Conservation (phyloP, 805 yeast species). For the Saturnispora serradocipensis region DNA sequence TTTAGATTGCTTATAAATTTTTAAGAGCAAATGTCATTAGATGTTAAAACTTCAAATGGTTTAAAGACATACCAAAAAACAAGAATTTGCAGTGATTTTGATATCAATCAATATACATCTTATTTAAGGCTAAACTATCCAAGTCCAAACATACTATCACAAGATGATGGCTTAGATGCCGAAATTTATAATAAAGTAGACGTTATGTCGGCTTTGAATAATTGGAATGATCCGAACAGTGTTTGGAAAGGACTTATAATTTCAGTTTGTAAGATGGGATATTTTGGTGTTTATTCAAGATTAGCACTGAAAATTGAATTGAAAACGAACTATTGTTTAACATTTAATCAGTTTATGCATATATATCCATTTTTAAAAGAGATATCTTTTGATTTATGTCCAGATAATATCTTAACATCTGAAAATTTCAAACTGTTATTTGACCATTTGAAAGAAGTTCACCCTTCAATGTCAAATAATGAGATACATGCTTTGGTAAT, state of each 20-base stretch:
- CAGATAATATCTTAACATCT: not conserved
- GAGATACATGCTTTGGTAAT: not conserved
- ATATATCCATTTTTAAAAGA: slow-evolving; percentile 10
- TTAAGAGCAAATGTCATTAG: not conserved
- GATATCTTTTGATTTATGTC: not conserved
- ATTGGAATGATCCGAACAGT: slow-evolving; percentile 5
- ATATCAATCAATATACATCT: not conserved
- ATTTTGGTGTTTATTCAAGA: slow-evolving; percentile 10
- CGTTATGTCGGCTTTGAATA: slow-evolving; percentile 1
- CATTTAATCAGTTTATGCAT: slow-evolving; percentile 10
- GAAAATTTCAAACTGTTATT: not conserved
- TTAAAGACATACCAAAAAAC: not conserved
- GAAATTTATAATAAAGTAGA: slow-evolving; percentile 8
- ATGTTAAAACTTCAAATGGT: not conserved
- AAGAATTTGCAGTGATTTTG: not conserved
- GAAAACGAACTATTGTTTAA: slow-evolving; percentile 5
- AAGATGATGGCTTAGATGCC: not conserved
- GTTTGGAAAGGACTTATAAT: slow-evolving; percentile 9
- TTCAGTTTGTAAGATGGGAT: slow-evolving; percentile 8
- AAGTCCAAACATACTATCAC: not conserved
- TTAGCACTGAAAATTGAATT: slow-evolving; percentile 8
- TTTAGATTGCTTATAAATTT: not conserved
- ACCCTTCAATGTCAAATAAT: not conserved
- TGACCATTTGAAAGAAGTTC: not conserved
- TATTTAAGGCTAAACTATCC: slow-evolving; percentile 2